A percentile compares a stretch with the other conserved stretches of the same genome.
Evolutionary conservation across 352 stramenopile species (phyloP).

Genomic region (Phytophthora niederhauseri): DNA sequence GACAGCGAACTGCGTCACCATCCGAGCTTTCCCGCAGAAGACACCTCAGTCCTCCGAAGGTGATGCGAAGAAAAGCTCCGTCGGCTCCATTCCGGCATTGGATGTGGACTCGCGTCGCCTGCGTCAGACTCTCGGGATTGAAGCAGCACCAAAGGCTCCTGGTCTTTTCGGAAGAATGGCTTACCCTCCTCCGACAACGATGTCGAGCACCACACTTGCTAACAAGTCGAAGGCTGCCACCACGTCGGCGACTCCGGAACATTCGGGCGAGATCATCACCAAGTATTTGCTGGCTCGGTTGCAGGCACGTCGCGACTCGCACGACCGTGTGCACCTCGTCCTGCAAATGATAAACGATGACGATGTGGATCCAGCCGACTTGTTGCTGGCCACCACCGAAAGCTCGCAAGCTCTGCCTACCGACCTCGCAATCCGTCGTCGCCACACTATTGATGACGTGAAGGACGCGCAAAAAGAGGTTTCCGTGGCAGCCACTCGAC

Average conservation of each 20-base stretch:
- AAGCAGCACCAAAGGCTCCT: conserved; percentile 19
- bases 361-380: conserved; percentile 58
- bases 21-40: conserved; percentile 67
- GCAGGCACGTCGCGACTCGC: conserved; percentile 60
- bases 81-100: conserved; percentile 51
- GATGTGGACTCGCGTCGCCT: conserved; percentile 64
- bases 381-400: conserved; percentile 33
- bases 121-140: conserved; percentile 42
- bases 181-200: conserved; percentile 16
- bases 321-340: conserved; percentile 51
- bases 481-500: conserved; percentile 60
- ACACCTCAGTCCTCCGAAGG: conserved; percentile 17
- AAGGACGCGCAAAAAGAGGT: conserved; percentile 79
- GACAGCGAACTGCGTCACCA: conserved; percentile 67
- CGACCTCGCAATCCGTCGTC: conserved; percentile 66
- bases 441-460: conserved; percentile 83
- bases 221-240: conserved; percentile 18
- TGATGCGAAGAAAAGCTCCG: conserved; percentile 17
- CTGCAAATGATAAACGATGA: conserved; percentile 77
- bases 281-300: conserved; percentile 81
- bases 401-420: conserved; percentile 34
- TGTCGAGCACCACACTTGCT: conserved; percentile 6
- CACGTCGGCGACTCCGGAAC: conserved; percentile 16
- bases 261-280: conserved; percentile 49
- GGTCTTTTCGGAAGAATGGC: conserved; percentile 20